These are phyloP conservation scores for Yamadazyma aaseri DNA, from an alignment of 1,139 yeast genomes.

Conservation along the genomic window DNA sequence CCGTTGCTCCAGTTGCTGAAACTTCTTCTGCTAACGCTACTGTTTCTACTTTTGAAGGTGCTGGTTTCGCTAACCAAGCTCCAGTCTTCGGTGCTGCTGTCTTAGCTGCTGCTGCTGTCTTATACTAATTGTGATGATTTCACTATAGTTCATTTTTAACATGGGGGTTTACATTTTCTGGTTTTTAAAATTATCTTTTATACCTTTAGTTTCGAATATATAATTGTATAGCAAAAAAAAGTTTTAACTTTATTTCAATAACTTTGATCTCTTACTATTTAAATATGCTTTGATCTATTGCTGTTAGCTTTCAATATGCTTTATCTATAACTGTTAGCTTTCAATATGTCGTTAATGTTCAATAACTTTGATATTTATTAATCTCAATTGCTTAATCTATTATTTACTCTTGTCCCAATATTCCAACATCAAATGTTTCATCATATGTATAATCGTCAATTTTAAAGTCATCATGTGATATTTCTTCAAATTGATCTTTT, in stretches of 20 bases:
- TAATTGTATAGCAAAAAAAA: background rate
- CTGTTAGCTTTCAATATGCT: too few species aligned
- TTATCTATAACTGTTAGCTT: too few species aligned
- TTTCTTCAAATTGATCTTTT: conserved; percentile 6
- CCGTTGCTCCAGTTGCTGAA: conserved; percentile 12
- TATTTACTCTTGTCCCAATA: conserved; percentile 1
- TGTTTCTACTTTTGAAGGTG: conserved; percentile 23
- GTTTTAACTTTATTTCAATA: too few species aligned
- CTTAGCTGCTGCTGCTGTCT: conserved; percentile 19
- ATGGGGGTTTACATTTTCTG: conserved; percentile 14
- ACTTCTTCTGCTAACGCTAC: conserved; percentile 15
- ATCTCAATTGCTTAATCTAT: too few species aligned
- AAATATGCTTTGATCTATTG: too few species aligned
- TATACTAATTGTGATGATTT: conserved; percentile 14
- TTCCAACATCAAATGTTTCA: background rate
- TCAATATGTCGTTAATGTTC: too few species aligned
- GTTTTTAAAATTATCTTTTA: conserved; percentile 8
- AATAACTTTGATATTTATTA: too few species aligned
- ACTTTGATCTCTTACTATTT: too few species aligned
- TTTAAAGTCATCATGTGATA: background rate
- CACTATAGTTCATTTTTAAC: conserved; percentile 2
- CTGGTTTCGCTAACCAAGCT: conserved; percentile 17
- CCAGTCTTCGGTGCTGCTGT: conserved; percentile 17
- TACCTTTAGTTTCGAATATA: conserved; percentile 4
- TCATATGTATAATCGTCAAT: background rate